A percentile compares a stretch with the other conserved stretches of the same genome.
These are phyloP conservation scores for Calonectria hawksworthii DNA, from an alignment of 2,329 filamentous ascomycete species.

Conservation along the genomic window DNA sequence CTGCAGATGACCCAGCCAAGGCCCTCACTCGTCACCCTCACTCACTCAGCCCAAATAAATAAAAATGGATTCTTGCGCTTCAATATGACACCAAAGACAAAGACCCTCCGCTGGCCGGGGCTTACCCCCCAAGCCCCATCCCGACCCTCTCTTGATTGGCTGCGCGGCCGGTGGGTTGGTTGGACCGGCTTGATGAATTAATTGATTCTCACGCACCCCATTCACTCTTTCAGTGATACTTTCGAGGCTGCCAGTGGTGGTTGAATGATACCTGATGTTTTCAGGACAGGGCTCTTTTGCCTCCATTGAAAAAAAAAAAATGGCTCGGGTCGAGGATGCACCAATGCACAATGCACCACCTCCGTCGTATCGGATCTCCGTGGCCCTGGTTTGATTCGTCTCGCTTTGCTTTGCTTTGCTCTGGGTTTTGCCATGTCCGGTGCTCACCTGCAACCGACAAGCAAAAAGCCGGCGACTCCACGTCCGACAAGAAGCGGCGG, in stretches of 20 bases:
- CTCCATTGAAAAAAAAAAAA: slow-evolving; percentile 7
- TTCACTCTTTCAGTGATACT: slow-evolving; percentile 3
- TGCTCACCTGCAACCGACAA: not conserved
- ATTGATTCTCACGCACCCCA: slow-evolving; percentile 21
- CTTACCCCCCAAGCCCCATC: slow-evolving; percentile 19
- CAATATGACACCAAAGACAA: slow-evolving; percentile 24
- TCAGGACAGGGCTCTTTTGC: slow-evolving; percentile 11
- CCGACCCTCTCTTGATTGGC: slow-evolving; percentile 35
- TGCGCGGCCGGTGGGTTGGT: slow-evolving; percentile 17
- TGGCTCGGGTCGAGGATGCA: slow-evolving; percentile 13
- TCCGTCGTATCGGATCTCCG: slow-evolving; percentile 30
- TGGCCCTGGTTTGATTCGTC: slow-evolving; percentile 4
- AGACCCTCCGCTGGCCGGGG: slow-evolving; percentile 10
- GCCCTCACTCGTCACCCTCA: slow-evolving; percentile 6
- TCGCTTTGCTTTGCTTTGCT: not conserved
- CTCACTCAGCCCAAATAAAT: slow-evolving; percentile 22
- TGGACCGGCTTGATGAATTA: slow-evolving; percentile 17
- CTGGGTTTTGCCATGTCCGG: slow-evolving; percentile 6
- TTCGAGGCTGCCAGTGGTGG: slow-evolving; percentile 10
- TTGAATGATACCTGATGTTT: slow-evolving; percentile 18
- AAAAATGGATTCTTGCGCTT: slow-evolving; percentile 23
- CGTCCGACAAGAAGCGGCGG: slow-evolving; percentile 43
- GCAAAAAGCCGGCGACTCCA: slow-evolving; percentile 16
- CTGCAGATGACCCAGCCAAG: slow-evolving; percentile 20
- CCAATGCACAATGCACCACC: slow-evolving; percentile 41